Percentiles rank a stretch among this genome's conserved stretches.
These are phyloP conservation scores for Microsporum ferrugineum DNA, from an alignment of 2,329 filamentous ascomycete genomes.

Conservation along the genomic window DNA sequence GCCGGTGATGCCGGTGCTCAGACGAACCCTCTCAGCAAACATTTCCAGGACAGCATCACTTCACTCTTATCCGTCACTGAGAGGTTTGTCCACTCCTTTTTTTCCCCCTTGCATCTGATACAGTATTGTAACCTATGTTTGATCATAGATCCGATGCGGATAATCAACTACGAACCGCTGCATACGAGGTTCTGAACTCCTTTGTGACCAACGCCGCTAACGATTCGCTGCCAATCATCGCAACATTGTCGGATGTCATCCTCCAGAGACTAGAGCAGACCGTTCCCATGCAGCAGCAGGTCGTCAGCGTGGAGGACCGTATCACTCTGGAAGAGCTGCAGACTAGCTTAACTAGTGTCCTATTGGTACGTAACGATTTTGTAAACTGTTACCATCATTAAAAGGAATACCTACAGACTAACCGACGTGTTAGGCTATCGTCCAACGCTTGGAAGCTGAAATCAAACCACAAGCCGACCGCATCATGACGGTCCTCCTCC, in stretches of 20 bases:
- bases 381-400: not conserved
- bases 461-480: constrained; percentile 81
- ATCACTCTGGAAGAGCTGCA: constrained; percentile 96
- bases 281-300: constrained; percentile 76
- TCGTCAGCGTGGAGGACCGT: constrained; percentile 93
- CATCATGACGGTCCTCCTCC: constrained; percentile 82
- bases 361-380: constrained; percentile 44
- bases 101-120: too few species aligned
- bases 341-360: constrained; percentile 81
- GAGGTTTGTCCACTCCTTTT: constrained; percentile 34
- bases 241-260: constrained; percentile 72
- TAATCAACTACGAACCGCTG: constrained; percentile 80
- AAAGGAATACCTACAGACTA: not conserved
- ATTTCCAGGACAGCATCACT: constrained; percentile 86
- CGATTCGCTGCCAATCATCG: constrained; percentile 71
- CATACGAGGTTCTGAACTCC: constrained; percentile 91
- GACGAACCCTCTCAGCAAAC: constrained; percentile 71
- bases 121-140: too few species aligned
- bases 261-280: constrained; percentile 86
- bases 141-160: constrained; percentile 52
- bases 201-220: constrained; percentile 86
- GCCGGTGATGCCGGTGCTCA: constrained; percentile 71
- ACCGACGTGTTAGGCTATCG: constrained; percentile 50
- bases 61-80: constrained; percentile 79
- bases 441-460: constrained; percentile 82